A percentile compares a stretch with the other conserved stretches of the same genome.
These are phyloP conservation scores for Trichoderma endophyticum DNA, from an alignment of 2,329 filamentous ascomycete genomes.

Conservation along the genomic window DNA sequence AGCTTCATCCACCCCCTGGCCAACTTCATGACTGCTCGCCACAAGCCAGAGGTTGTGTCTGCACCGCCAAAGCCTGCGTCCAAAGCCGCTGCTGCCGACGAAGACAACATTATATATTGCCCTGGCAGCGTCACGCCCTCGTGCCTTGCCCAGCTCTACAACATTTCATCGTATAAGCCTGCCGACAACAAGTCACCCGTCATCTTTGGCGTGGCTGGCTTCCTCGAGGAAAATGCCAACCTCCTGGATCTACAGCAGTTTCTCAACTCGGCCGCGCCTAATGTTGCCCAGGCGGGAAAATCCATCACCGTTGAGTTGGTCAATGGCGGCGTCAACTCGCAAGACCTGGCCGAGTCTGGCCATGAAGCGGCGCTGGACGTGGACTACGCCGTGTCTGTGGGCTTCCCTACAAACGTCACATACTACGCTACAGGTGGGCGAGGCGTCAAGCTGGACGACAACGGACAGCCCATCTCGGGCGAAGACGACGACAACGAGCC, in stretches of 20 bases:
- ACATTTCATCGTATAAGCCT: constrained; percentile 37
- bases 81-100: neutral
- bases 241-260: constrained; percentile 42
- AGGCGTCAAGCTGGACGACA: constrained; percentile 38
- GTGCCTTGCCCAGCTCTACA: constrained; percentile 46
- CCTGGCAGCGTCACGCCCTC: constrained; percentile 32
- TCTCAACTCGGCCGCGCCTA: constrained; percentile 35
- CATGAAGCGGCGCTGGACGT: constrained; percentile 48
- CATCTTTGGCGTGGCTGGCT: constrained; percentile 47
- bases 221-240: constrained; percentile 48
- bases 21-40: constrained; percentile 47
- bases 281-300: constrained; percentile 35
- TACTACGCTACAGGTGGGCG: constrained; percentile 47
- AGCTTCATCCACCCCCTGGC: constrained; percentile 47
- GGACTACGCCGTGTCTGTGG: constrained; percentile 46
- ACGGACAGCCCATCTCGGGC: constrained; percentile 34
- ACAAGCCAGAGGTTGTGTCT: constrained; percentile 24
- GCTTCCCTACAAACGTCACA: constrained; percentile 42
- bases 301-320: constrained; percentile 41
- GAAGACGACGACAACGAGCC: constrained; percentile 50
- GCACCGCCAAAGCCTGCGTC: neutral
- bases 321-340: constrained; percentile 45
- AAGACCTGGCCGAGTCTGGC: constrained; percentile 37
- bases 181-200: constrained; percentile 33
- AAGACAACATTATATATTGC: neutral